These are phyloP conservation scores for Cystobasidium onofrii DNA, from an alignment of 768 basidiomycete genomes.

Conservation along the genomic window DNA sequence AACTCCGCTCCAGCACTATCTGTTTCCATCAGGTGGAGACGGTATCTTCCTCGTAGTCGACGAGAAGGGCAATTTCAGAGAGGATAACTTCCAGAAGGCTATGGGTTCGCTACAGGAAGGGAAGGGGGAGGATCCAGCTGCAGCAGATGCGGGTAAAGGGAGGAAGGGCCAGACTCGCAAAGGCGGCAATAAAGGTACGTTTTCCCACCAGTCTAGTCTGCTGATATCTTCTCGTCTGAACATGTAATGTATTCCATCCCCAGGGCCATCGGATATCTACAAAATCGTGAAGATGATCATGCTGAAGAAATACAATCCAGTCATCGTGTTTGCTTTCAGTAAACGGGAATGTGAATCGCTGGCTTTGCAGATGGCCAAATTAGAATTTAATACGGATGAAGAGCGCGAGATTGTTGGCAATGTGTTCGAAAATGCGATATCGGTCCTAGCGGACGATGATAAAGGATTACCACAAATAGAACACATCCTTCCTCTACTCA, in stretches of 20 bases:
- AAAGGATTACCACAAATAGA: constrained; percentile 84
- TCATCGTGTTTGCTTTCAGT: constrained; percentile 96
- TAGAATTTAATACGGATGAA: constrained; percentile 82
- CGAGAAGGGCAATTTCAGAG: constrained; percentile 91
- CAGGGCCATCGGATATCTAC: constrained; percentile 84
- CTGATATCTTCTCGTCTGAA: no score
- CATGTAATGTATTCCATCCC: neutral
- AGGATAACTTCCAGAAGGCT: constrained; percentile 94
- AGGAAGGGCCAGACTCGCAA: constrained; percentile 90
- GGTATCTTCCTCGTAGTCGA: constrained; percentile 98
- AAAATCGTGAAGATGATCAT: constrained; percentile 99
- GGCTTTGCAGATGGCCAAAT: constrained; percentile 83
- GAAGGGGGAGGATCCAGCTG: constrained; percentile 56
- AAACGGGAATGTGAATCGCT: constrained; percentile 94
- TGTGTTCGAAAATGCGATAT: constrained; percentile 92
- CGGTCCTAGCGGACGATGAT: constrained; percentile 76
- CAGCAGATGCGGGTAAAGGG: constrained; percentile 71
- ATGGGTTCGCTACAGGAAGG: constrained; percentile 69
- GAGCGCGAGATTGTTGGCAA: constrained; percentile 77
- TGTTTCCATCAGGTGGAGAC: constrained; percentile 92
- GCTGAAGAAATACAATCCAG: constrained; percentile 92
- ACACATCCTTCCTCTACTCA: constrained; percentile 81
- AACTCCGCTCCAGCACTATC: constrained; percentile 93
- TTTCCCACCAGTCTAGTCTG: no score
- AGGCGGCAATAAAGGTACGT: constrained; percentile 77